Conservation (phyloP, 495 filamentous ascomycete species). For the Penicillium subrubescens region DNA sequence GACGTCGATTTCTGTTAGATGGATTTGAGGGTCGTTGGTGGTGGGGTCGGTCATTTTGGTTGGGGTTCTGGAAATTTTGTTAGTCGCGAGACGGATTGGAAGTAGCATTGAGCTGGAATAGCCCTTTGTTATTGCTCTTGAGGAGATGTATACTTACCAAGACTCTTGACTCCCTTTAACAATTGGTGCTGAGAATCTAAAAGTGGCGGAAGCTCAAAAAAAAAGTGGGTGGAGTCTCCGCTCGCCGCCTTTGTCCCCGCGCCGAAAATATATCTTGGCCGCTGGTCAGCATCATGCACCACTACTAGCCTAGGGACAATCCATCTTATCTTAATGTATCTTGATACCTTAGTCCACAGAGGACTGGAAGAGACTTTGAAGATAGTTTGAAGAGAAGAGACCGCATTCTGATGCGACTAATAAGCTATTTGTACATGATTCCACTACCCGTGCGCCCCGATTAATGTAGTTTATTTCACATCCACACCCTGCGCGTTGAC, state of each 20-base stretch:
- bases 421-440: constrained; percentile 51
- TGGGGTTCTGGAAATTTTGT: constrained; percentile 1
- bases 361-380: neutral
- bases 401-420: constrained; percentile 38
- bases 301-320: neutral
- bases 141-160: neutral
- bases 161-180: neutral
- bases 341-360: neutral
- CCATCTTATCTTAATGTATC: neutral
- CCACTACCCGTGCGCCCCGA: constrained; percentile 29
- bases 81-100: neutral
- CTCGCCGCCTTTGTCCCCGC: constrained; percentile 43
- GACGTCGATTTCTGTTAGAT: constrained; percentile 38
- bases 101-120: neutral
- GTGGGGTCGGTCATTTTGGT: constrained; percentile 31
- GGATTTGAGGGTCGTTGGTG: constrained; percentile 28
- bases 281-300: neutral
- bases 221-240: constrained; percentile 21
- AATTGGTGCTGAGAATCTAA: neutral
- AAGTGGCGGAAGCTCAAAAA: constrained; percentile 18
- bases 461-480: constrained; percentile 39
- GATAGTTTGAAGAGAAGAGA: constrained; percentile 42
- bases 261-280: constrained; percentile 18
- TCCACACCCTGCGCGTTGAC: constrained; percentile 59
- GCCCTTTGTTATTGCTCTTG: neutral